Percentiles rank a stretch among this genome's conserved stretches.
These are phyloP conservation scores for Ophiostoma tasmaniense DNA, from an alignment of 2,329 filamentous ascomycete genomes.

Conservation along the genomic window DNA sequence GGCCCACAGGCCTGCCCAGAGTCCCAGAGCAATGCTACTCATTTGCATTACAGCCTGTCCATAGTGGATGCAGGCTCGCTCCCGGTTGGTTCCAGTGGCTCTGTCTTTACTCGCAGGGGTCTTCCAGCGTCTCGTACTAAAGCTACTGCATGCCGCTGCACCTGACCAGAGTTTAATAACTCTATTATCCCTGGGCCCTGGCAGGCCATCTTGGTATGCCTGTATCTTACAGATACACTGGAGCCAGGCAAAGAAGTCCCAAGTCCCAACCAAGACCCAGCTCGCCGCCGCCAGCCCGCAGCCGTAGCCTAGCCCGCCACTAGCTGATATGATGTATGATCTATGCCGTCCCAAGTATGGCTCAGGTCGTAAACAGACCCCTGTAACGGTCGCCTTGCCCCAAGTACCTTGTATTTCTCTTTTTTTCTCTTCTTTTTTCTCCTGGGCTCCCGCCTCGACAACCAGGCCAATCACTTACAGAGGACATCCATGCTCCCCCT, in stretches of 20 bases:
- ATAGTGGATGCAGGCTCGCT: not conserved
- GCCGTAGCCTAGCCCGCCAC: not conserved
- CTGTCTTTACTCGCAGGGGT: not conserved
- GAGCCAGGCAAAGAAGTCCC: not conserved
- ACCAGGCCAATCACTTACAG: not conserved
- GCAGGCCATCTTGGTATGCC: not conserved
- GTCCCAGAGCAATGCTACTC: not conserved
- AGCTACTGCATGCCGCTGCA: not conserved
- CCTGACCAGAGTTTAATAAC: not conserved
- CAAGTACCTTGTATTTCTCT: not conserved
- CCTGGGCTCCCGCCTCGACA: not conserved
- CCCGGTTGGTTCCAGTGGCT: not conserved
- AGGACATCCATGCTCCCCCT: not conserved
- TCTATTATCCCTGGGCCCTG: not conserved
- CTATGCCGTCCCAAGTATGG: constrained; percentile 12
- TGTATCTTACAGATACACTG: not conserved
- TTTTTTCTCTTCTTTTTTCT: not conserved
- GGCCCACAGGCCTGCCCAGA: not conserved
- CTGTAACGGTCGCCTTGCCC: constrained; percentile 5
- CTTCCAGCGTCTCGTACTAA: not conserved
- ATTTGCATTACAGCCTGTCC: not conserved
- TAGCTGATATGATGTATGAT: not conserved
- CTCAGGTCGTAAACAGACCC: constrained; percentile 13
- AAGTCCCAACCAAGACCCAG: not conserved
- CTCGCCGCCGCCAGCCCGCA: not conserved